phyloP scores from a whole-genome alignment of 257 asterid genomes.

The Agastache rugosa region DNA sequence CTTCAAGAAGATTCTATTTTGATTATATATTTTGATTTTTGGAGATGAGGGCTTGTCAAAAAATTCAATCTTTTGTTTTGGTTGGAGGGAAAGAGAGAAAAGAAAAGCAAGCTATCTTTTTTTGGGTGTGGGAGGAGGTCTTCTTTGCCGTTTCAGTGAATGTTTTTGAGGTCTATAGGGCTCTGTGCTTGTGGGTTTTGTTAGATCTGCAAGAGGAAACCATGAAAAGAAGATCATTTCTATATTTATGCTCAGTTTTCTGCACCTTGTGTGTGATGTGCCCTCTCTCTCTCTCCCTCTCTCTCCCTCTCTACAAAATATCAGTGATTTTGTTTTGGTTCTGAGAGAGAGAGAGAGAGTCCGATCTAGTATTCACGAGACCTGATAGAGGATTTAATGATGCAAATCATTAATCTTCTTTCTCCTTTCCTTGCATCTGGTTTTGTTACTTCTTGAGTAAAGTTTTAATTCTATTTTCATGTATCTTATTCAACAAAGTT shows the following conservation, averaged over 20 bases:
- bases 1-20: not conserved
- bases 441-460: slow-evolving; percentile 8
- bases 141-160: slow-evolving; percentile 79
- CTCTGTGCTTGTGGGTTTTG: slow-evolving; percentile 72
- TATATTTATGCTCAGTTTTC: slow-evolving; percentile 59
- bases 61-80: slow-evolving; percentile 42
- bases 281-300: slow-evolving; percentile 38
- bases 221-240: slow-evolving; percentile 75
- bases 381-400: not conserved
- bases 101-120: slow-evolving; percentile 43
- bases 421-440: slow-evolving; percentile 14
- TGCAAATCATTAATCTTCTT: slow-evolving; percentile 33
- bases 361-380: slow-evolving; percentile 39
- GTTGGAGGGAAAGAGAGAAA: not conserved
- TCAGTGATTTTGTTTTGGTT: not conserved
- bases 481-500: slow-evolving; percentile 13
- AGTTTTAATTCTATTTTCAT: not conserved
- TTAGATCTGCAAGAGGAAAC: slow-evolving; percentile 98
- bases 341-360: slow-evolving; percentile 22
- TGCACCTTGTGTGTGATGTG: slow-evolving; percentile 45
- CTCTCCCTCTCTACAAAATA: slow-evolving; percentile 35
- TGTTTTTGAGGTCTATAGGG: slow-evolving; percentile 64
- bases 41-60: slow-evolving; percentile 45
- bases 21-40: slow-evolving; percentile 29
- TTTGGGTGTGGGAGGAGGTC: slow-evolving; percentile 31